Percentiles rank a stretch among this genome's conserved stretches.
These are phyloP conservation scores for Diplotaxis tenuifolia DNA, from an alignment of 345 rosid genomes.

Conservation along the genomic window DNA sequence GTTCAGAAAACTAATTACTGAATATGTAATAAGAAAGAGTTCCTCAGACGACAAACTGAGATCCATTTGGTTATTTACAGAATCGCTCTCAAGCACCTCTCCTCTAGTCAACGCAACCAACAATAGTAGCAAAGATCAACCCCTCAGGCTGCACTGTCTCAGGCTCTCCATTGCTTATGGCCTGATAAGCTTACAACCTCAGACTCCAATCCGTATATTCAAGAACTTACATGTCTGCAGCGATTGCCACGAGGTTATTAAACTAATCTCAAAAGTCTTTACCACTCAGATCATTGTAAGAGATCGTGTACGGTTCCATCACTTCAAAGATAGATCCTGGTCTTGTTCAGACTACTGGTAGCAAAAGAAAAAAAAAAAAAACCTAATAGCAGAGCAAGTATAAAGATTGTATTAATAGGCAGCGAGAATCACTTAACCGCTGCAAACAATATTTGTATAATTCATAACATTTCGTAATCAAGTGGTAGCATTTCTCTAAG, in stretches of 20 bases:
- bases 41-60: constrained; percentile 44
- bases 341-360: constrained; percentile 83
- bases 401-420: background rate
- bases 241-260: constrained; percentile 72
- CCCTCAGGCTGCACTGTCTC: constrained; percentile 67
- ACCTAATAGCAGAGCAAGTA: background rate
- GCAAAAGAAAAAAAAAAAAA: background rate
- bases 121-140: constrained; percentile 45
- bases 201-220: constrained; percentile 59
- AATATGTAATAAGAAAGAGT: constrained; percentile 60
- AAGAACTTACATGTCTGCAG: constrained; percentile 79
- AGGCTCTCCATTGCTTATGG: constrained; percentile 82
- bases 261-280: constrained; percentile 59
- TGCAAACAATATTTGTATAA: constrained; percentile 24
- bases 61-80: constrained; percentile 48
- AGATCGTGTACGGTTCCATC: constrained; percentile 75
- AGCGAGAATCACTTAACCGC: background rate
- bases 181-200: constrained; percentile 57
- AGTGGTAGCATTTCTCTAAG: background rate
- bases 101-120: constrained; percentile 45
- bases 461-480: constrained; percentile 21
- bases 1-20: constrained; percentile 47
- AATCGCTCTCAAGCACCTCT: constrained; percentile 56
- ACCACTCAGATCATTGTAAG: constrained; percentile 68
- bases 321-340: constrained; percentile 66